phyloP scores from a whole-genome alignment of 192 early-diverging fungal species.

The Backusella parvicylindrica region DNA sequence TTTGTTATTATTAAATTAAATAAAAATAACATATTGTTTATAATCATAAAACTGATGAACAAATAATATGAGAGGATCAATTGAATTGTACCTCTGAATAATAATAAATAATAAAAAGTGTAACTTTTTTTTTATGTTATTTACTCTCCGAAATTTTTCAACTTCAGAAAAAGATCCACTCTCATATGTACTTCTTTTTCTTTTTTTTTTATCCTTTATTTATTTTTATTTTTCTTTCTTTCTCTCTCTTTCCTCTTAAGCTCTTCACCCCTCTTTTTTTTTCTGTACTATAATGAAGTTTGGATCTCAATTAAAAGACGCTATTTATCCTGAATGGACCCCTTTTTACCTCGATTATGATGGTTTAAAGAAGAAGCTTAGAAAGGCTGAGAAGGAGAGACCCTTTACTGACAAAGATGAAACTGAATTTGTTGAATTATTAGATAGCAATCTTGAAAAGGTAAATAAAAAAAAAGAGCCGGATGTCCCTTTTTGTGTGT shows the following conservation, averaged over 20 bases:
- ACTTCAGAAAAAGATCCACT: neutral
- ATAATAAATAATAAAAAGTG: neutral
- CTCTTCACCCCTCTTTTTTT: neutral
- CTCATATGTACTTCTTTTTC: neutral
- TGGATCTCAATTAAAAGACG: constrained; percentile 72
- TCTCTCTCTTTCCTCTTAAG: neutral
- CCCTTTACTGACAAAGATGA: constrained; percentile 85
- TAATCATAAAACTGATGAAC: neutral
- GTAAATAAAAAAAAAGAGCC: constrained; percentile 30
- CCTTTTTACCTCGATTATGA: constrained; percentile 81
- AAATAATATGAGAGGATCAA: neutral
- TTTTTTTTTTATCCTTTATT: neutral
- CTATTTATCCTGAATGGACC: constrained; percentile 76
- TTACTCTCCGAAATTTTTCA: neutral
- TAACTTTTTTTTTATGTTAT: neutral
- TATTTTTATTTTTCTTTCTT: neutral
- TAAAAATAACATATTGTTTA: neutral
- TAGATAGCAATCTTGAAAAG: constrained; percentile 91
- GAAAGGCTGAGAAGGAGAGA: constrained; percentile 60
- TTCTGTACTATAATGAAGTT: constrained; percentile 71
- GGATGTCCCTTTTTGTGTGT: too few species aligned
- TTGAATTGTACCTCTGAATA: neutral
- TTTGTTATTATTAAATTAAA: neutral
- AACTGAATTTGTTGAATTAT: constrained; percentile 83
- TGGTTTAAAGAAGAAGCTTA: constrained; percentile 79